Evolutionary conservation across 1,139 yeast genomes (phyloP).

Genomic region (Nadsonia commutata): DNA sequence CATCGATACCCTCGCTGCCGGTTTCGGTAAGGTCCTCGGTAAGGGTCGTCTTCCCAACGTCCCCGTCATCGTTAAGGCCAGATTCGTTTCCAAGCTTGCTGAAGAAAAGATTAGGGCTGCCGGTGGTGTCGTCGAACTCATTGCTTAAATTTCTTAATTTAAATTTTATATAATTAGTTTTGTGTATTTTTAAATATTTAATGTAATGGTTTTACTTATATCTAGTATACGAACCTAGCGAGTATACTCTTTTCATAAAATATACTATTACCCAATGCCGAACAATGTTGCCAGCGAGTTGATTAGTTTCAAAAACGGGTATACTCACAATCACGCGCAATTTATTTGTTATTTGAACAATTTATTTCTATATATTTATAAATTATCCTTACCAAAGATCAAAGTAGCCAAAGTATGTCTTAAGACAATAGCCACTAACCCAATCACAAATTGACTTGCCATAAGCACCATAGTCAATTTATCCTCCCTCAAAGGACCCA

Average conservation of each 20-base stretch:
- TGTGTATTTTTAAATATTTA: background rate
- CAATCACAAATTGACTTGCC: conserved; percentile 46
- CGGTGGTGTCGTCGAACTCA: conserved; percentile 99
- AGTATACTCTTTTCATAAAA: no score
- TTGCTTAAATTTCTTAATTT: conserved; percentile 50
- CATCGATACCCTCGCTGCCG: conserved; percentile 97
- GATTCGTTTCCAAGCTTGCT: conserved; percentile 98
- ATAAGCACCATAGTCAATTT: conserved; percentile 46
- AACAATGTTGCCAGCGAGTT: no score
- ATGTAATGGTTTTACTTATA: background rate
- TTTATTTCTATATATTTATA: conserved; percentile 16
- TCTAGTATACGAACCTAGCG: no score
- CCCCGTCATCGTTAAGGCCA: conserved; percentile 98
- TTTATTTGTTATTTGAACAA: no score
- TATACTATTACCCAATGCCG: no score
- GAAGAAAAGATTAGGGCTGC: conserved; percentile 99
- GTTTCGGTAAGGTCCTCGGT: conserved; percentile 99
- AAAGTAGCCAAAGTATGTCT: conserved; percentile 81
- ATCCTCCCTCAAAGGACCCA: conserved; percentile 86
- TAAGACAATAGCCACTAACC: conserved; percentile 48
- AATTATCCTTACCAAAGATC: conserved; percentile 80
- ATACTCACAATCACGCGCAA: no score
- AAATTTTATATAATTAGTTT: conserved; percentile 4
- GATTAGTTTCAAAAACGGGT: no score
- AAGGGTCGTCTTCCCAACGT: conserved; percentile 97